Conservation (phyloP, 177 flowering plant genomes). For the Vitis hybrid region DNA sequence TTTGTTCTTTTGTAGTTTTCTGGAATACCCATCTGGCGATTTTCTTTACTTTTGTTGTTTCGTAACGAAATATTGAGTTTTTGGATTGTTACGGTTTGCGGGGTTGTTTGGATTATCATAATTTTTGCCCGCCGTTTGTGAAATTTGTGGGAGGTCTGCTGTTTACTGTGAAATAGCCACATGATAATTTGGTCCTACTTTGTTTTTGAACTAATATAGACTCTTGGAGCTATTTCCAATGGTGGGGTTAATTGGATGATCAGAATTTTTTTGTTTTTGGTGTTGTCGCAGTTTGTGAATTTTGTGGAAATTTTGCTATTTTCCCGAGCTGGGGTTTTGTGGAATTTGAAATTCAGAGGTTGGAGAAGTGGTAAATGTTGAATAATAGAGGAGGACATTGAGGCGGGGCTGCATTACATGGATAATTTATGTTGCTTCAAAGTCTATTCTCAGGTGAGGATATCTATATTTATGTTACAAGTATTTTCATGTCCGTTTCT, state of each 20-base stretch:
- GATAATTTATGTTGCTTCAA: constrained; percentile 65
- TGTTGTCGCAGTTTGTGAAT: constrained; percentile 19
- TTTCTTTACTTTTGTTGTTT: constrained; percentile 4
- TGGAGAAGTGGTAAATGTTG: constrained; percentile 38
- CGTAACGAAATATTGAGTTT: not conserved
- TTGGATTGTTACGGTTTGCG: constrained; percentile 5
- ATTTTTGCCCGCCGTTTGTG: not conserved
- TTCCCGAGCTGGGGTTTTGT: not conserved
- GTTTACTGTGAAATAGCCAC: no score
- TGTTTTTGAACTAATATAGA: no score
- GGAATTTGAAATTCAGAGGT: constrained; percentile 6
- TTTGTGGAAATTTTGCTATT: not conserved
- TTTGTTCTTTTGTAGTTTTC: not conserved
- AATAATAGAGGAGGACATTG: constrained; percentile 21
- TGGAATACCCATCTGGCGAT: constrained; percentile 11
- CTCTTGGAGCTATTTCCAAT: not conserved
- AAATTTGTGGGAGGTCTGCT: no score
- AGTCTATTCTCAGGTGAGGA: constrained; percentile 49
- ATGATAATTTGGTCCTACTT: no score
- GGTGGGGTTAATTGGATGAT: constrained; percentile 12
- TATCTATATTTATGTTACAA: not conserved
- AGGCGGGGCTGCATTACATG: constrained; percentile 39
- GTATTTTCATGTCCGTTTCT: not conserved
- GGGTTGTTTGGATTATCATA: constrained; percentile 14
- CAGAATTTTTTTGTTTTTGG: constrained; percentile 12